Conservation (phyloP, 306 rosid genomes). For the Rosa lucieae region DNA sequence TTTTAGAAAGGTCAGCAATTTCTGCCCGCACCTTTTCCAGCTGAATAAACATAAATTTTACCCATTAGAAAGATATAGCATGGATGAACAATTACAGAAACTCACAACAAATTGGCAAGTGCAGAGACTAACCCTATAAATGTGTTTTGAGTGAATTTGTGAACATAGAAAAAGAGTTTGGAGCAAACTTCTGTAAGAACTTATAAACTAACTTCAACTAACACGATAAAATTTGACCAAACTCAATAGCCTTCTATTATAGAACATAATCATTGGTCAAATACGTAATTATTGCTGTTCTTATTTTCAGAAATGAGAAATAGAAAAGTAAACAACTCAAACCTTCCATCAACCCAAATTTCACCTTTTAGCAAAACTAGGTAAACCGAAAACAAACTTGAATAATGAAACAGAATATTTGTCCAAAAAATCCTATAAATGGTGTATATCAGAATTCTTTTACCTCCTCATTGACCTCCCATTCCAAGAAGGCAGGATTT, state of each 20-base stretch:
- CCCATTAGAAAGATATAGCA: constrained; percentile 26
- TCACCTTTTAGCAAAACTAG: neutral
- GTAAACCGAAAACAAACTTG: neutral
- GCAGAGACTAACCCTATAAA: constrained; percentile 12
- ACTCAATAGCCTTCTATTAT: neutral
- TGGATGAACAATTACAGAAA: neutral
- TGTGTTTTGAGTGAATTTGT: neutral
- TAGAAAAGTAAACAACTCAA: neutral
- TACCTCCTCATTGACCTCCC: constrained; percentile 99
- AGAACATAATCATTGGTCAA: neutral
- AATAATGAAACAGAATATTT: neutral
- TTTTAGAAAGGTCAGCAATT: constrained; percentile 71
- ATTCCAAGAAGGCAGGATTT: constrained; percentile 90
- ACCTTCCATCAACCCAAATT: constrained; percentile 1
- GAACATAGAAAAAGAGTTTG: neutral
- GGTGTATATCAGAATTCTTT: neutral
- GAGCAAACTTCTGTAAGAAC: neutral
- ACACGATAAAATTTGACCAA: neutral
- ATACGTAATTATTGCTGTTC: neutral
- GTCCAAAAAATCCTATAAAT: constrained; percentile 14
- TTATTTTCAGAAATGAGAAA: neutral
- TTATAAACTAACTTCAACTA: neutral
- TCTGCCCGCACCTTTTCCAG: constrained; percentile 76
- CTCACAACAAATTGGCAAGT: constrained; percentile 8
- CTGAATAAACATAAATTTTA: constrained; percentile 41